Evolutionary conservation across 1,139 yeast genomes (phyloP), one percentile per base, ranked within the genome.

Genomic region (Barnettozyma hawaiiensis): DNA sequence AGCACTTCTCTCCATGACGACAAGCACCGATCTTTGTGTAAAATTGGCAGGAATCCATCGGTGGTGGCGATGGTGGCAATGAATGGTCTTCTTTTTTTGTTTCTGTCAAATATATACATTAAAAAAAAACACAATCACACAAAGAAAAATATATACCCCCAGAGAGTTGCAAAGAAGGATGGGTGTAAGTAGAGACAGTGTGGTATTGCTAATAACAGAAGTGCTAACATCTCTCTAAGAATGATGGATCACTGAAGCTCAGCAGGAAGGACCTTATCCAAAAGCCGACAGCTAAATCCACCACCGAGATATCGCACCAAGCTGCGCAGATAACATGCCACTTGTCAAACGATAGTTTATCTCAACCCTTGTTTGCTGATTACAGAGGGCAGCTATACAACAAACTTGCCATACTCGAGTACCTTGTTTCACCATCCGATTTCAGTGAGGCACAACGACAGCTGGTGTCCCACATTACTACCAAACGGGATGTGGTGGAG

Each of bases 1-100:
- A 81, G 59, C 97, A 90, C 55, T 81, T 83, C 48, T 83, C 92
- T 2, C 97, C 97, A 60, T 90, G 97, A 46, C 97, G 72, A 59
- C 97, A 90, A 0, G 96, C 95, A 2, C 97, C 97, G 33, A 89
- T 85, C 60, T 83, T 85, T 49, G 75, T 71, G 63, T 82, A 90
- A 61, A 90, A 90, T 35, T 74, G 66, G 52, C 76, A 53, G 27
- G 28, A 21, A 10, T 42, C 45, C 45, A 42, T 34, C 5, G 23
- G 16, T 21, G 5, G 31, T 16, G 20, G 21, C 10, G 31, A 14
- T n/a, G n/a, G n/a, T n/a, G n/a, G n/a, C n/a, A n/a, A n/a, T n/a
- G n/a, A n/a, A n/a, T n/a, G n/a, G n/a, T n/a, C n/a, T n/a, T n/a
- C n/a, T n/a, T n/a, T n/a, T n/a, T n/a, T n/a, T n/a, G n/a, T n/a